Evolutionary conservation across 2,329 filamentous ascomycete species (phyloP), one percentile per base, ranked within the genome.

Genomic region (Boeremia exigua): DNA sequence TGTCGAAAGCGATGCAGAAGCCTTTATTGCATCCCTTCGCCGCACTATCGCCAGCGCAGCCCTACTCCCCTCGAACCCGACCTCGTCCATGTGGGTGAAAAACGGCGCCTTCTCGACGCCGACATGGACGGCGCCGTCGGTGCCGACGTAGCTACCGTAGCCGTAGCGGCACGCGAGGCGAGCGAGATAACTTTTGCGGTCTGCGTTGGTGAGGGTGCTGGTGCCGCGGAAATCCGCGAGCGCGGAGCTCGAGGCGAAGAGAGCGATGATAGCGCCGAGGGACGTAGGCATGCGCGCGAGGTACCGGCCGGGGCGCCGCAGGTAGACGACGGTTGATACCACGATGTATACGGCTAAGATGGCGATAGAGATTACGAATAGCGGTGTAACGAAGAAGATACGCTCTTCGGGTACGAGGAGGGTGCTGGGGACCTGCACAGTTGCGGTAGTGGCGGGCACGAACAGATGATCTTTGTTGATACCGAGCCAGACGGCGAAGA

Each of bases 81-180:
- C 28, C 30, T 50, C 29, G 8, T 42, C 19, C 27, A 28, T 42
- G 25, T 40, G n/a, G 12, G 12, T 46, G 30, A 65, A 48, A 48
- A 78, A 78, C 0, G 79, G 78, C 28, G 80, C 75, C 15, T 75
- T 61, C 39, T 86, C 83, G 37, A 86, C 79, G 0, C 84, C 84
- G 0, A 83, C 48, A 51, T 84, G 80, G 0, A 69, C 66, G 5
- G 73, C 71, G 0, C 80, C 79, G 59, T 86, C 54, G 0, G 56
- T 62, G 0, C 81, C 82, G 0, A 82, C 51, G 48, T 78, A 86
- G 0, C 73, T 71, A 0, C 84, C 83, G 61, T 81, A 86, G 1
- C 79, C 80, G 45, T 80, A 80, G 0, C 47, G 60, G 25, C 50
- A 45, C 29, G 44, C 65, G n/a, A 66, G 50, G 7, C 44, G 45